These are phyloP conservation scores for Claviceps arundinis DNA, from an alignment of 2,329 filamentous ascomycete species.

Conservation along the genomic window DNA sequence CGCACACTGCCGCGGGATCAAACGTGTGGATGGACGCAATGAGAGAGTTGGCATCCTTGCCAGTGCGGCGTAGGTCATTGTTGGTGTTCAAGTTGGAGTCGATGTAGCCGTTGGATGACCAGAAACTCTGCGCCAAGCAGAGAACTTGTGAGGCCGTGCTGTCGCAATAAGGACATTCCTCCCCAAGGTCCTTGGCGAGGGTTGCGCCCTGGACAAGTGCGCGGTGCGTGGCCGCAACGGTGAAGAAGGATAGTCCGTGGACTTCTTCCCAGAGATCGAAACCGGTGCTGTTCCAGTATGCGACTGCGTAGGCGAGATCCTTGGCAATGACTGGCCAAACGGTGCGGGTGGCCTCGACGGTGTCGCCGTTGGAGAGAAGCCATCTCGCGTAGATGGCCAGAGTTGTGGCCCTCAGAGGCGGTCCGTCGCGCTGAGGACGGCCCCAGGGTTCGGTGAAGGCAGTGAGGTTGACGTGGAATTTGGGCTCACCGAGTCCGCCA, in stretches of 20 bases:
- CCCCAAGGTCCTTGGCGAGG: slow-evolving; percentile 50
- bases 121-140: slow-evolving; percentile 64
- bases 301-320: slow-evolving; percentile 60
- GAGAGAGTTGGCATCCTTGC: slow-evolving; percentile 60
- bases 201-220: slow-evolving; percentile 53
- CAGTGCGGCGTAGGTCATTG: slow-evolving; percentile 45
- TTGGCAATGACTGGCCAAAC: slow-evolving; percentile 66
- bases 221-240: slow-evolving; percentile 54
- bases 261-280: slow-evolving; percentile 83
- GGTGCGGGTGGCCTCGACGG: slow-evolving; percentile 37
- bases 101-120: slow-evolving; percentile 44
- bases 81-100: slow-evolving; percentile 51
- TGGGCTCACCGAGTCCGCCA: slow-evolving; percentile 53
- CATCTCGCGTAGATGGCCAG: slow-evolving; percentile 61
- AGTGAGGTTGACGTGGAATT: slow-evolving; percentile 51
- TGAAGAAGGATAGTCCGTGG: slow-evolving; percentile 67
- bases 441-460: slow-evolving; percentile 56
- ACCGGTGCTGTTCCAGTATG: slow-evolving; percentile 54
- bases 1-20: slow-evolving; percentile 52
- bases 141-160: slow-evolving; percentile 55
- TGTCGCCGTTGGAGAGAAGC: slow-evolving; percentile 53
- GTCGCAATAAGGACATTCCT: slow-evolving; percentile 46
- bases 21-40: slow-evolving; percentile 55
- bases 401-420: slow-evolving; percentile 61
- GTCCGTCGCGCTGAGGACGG: slow-evolving; percentile 66